phyloP scores from a whole-genome alignment of 148 eudicot genomes.

The Amaranthus palmeri region DNA sequence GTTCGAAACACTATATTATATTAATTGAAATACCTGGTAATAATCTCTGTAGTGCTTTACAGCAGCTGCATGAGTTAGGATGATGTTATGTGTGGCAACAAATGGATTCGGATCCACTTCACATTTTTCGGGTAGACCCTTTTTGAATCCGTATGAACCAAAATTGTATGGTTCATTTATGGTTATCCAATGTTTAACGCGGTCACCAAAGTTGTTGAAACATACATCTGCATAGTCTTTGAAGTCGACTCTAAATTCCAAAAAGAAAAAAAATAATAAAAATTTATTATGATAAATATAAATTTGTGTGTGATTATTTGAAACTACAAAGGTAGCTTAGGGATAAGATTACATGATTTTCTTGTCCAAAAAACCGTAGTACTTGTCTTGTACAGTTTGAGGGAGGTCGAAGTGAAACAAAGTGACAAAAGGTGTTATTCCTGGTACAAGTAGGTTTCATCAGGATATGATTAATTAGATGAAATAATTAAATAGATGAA shows the following conservation, averaged over 20 bases:
- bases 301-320: too few relatives aligned
- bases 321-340: too few relatives aligned
- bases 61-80: conserved; percentile 14
- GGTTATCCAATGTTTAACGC: conserved; percentile 11
- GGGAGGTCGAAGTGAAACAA: conserved; percentile 19
- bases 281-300: too few relatives aligned
- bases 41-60: conserved; percentile 1
- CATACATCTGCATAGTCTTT: conserved; percentile 13
- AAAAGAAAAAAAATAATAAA: too few relatives aligned
- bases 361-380: conserved; percentile 10
- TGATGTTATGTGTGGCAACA: conserved; percentile 13
- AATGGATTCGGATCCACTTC: conserved; percentile 6
- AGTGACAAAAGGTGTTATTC: conserved; percentile 14
- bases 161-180: conserved; percentile 5
- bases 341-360: background rate
- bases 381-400: conserved; percentile 5
- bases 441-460: background rate
- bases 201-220: conserved; percentile 14
- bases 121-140: background rate
- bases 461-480: too few relatives aligned
- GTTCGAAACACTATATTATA: too few relatives aligned
- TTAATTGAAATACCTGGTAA: conserved; percentile 11
- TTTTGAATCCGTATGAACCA: conserved; percentile 1
- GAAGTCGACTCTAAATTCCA: conserved; percentile 4
- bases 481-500: background rate